phyloP scores from a whole-genome alignment of 78 protist species.

The Planoprotostelium fungivorum region DNA sequence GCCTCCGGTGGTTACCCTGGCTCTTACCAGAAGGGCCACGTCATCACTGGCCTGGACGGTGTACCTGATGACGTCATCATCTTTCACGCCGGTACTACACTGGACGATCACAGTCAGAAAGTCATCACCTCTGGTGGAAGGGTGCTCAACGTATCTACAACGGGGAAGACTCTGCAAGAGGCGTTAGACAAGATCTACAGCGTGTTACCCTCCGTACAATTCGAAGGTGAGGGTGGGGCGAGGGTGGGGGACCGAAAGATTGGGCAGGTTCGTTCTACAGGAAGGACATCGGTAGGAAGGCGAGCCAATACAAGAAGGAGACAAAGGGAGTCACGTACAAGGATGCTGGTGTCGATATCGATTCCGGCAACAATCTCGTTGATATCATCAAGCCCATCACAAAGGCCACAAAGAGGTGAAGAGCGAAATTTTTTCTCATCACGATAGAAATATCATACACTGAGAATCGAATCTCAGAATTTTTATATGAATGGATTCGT shows the following conservation, averaged over 20 bases:
- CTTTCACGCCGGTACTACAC: slow-evolving; percentile 83
- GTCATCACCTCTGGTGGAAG: slow-evolving; percentile 81
- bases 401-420: slow-evolving; percentile 30
- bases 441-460: too few relatives aligned
- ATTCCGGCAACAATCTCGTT: slow-evolving; percentile 73
- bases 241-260: neutral
- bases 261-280: slow-evolving; percentile 16
- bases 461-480: too few relatives aligned
- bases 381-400: slow-evolving; percentile 69
- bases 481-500: too few relatives aligned
- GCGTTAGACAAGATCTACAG: slow-evolving; percentile 57
- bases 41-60: slow-evolving; percentile 30
- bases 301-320: neutral
- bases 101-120: neutral
- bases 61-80: neutral
- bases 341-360: slow-evolving; percentile 78
- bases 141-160: slow-evolving; percentile 60
- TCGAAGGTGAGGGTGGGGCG: slow-evolving; percentile 38
- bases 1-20: slow-evolving; percentile 82
- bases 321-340: slow-evolving; percentile 49
- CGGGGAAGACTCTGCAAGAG: slow-evolving; percentile 4
- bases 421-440: too few relatives aligned
- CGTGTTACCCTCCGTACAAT: slow-evolving; percentile 10
- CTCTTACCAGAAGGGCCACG: slow-evolving; percentile 52
- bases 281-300: slow-evolving; percentile 60